phyloP scores from a whole-genome alignment of 2,329 filamentous ascomycete genomes.

The Alternaria panax region DNA sequence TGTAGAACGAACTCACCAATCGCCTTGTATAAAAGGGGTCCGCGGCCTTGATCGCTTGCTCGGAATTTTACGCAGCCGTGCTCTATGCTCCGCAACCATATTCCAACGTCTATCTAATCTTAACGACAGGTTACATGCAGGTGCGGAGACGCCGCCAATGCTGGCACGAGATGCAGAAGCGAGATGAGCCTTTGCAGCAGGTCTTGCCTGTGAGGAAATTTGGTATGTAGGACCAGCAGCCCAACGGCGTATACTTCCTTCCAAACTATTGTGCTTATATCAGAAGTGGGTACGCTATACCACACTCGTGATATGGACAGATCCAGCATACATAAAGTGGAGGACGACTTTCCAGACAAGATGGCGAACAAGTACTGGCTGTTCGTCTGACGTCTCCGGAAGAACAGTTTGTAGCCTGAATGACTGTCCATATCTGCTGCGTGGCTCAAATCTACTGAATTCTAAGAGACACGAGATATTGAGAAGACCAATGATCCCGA shows the following conservation, averaged over 20 bases:
- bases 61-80: slow-evolving; percentile 7
- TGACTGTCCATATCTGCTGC: neutral
- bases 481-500: neutral
- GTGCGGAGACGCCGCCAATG: slow-evolving; percentile 1
- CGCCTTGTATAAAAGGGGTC: slow-evolving; percentile 6
- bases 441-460: neutral
- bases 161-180: slow-evolving; percentile 4
- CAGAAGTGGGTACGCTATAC: neutral
- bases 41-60: slow-evolving; percentile 14
- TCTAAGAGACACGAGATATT: neutral
- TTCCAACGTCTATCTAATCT: slow-evolving; percentile 6
- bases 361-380: neutral
- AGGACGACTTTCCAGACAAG: neutral
- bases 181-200: slow-evolving; percentile 7
- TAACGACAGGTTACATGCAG: slow-evolving; percentile 8
- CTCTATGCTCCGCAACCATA: slow-evolving; percentile 5
- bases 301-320: neutral
- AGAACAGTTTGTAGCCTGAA: neutral
- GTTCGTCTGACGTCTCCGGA: neutral
- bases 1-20: slow-evolving; percentile 12
- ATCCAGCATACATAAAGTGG: neutral
- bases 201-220: neutral
- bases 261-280: neutral
- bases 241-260: neutral
- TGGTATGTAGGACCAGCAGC: slow-evolving; percentile 4